Evolutionary conservation across 768 basidiomycete genomes (phyloP).

Genomic region (Cystobasidium ongulense): DNA sequence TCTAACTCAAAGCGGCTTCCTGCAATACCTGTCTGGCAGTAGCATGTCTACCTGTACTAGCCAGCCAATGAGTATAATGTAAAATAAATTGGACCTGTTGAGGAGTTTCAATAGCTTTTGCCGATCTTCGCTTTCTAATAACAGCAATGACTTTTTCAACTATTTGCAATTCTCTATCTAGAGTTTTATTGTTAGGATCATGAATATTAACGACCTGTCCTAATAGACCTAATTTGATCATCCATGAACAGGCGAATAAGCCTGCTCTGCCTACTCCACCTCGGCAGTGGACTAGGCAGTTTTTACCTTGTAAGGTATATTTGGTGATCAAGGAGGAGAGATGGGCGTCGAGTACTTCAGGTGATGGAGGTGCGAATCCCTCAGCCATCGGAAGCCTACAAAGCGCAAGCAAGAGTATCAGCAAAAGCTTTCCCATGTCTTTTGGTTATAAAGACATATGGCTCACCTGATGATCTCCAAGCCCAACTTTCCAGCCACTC

Average conservation of each 20-base stretch:
- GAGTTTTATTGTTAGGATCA: constrained; percentile 25
- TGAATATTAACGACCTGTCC: constrained; percentile 39
- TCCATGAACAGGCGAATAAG: constrained; percentile 83
- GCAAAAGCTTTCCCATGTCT: constrained; percentile 15
- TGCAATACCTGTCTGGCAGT: constrained; percentile 15
- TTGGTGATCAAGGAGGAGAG: constrained; percentile 58
- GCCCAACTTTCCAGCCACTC: constrained; percentile 56
- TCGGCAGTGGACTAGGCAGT: constrained; percentile 78
- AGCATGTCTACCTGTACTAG: not conserved
- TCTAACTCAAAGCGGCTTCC: too few species aligned
- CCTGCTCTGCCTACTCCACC: constrained; percentile 92
- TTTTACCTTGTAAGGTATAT: constrained; percentile 65
- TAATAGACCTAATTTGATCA: constrained; percentile 78
- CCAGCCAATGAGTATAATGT: constrained; percentile 62
- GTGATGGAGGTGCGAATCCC: constrained; percentile 65
- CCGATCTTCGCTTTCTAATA: constrained; percentile 57
- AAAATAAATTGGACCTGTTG: constrained; percentile 81
- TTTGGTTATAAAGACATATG: too few species aligned
- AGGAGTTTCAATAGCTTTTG: constrained; percentile 84
- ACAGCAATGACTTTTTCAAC: constrained; percentile 66
- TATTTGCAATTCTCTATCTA: constrained; percentile 55
- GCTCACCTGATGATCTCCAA: constrained; percentile 69
- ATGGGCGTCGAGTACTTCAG: constrained; percentile 58
- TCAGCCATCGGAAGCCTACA: constrained; percentile 75
- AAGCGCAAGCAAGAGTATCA: constrained; percentile 19